phyloP scores from a whole-genome alignment of 1,284 basidiomycete species.

The Moesziomyces globuligerus region DNA sequence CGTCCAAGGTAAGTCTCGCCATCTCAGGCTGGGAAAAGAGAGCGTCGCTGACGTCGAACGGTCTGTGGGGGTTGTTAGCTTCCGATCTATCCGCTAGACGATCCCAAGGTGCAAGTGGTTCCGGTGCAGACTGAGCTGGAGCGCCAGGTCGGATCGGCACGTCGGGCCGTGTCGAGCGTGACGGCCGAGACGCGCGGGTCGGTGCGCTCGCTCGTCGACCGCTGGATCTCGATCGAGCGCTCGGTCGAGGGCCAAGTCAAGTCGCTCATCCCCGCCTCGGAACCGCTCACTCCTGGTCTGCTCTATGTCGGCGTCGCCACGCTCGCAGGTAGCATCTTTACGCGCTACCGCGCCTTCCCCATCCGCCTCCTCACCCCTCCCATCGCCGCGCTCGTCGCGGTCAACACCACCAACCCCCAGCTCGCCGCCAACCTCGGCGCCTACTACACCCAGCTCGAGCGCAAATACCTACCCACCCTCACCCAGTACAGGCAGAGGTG shows the following conservation, averaged over 20 bases:
- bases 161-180: slow-evolving; percentile 36
- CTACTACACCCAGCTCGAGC: slow-evolving; percentile 58
- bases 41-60: no score
- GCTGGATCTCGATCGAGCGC: slow-evolving; percentile 61
- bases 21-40: no score
- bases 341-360: slow-evolving; percentile 75
- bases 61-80: no score
- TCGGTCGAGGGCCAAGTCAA: slow-evolving; percentile 74
- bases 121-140: slow-evolving; percentile 60
- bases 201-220: slow-evolving; percentile 41
- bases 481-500: slow-evolving; percentile 37
- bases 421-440: slow-evolving; percentile 53
- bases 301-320: slow-evolving; percentile 79
- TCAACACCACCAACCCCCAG: slow-evolving; percentile 65
- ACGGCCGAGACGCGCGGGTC: slow-evolving; percentile 32
- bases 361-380: slow-evolving; percentile 65
- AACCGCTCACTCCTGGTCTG: slow-evolving; percentile 82
- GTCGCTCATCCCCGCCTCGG: slow-evolving; percentile 79
- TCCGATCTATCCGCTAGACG: slow-evolving; percentile 54
- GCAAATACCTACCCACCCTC: slow-evolving; percentile 40
- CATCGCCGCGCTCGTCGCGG: slow-evolving; percentile 50
- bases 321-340: slow-evolving; percentile 84
- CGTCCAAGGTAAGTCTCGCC: slow-evolving; percentile 38
- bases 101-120: slow-evolving; percentile 41
- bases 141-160: slow-evolving; percentile 52